Conservation (phyloP, 257 asterid species). For the Rauvolfia tetraphylla region DNA sequence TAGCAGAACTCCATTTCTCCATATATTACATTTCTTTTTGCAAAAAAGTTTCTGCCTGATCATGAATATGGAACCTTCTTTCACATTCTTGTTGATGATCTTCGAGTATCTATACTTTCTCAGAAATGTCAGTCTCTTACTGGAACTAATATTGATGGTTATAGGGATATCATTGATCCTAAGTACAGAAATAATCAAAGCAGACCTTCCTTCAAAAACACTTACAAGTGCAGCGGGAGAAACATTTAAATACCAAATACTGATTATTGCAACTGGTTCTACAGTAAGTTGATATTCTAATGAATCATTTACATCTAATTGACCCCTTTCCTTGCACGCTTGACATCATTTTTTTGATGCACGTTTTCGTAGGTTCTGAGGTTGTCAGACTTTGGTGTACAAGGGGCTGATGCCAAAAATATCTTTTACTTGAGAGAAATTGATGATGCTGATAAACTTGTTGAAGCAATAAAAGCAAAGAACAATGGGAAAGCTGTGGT, state of each 20-base stretch:
- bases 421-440: slow-evolving; percentile 83
- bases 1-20: slow-evolving; percentile 9
- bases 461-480: slow-evolving; percentile 77
- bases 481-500: slow-evolving; percentile 73
- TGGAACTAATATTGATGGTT: slow-evolving; percentile 24
- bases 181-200: slow-evolving; percentile 77
- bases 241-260: slow-evolving; percentile 48
- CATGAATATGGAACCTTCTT: no score
- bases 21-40: neutral
- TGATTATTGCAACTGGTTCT: slow-evolving; percentile 88
- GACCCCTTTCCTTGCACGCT: neutral
- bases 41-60: neutral
- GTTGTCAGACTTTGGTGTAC: slow-evolving; percentile 76
- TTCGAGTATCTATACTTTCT: neutral
- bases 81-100: neutral
- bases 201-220: slow-evolving; percentile 78
- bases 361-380: slow-evolving; percentile 53
- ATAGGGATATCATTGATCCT: slow-evolving; percentile 85
- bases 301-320: neutral
- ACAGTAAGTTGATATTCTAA: slow-evolving; percentile 37
- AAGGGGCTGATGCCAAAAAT: slow-evolving; percentile 88
- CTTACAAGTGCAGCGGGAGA: slow-evolving; percentile 69
- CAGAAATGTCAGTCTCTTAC: slow-evolving; percentile 3
- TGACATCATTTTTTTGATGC: neutral
- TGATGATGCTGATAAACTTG: slow-evolving; percentile 88